phyloP scores from a whole-genome alignment of 345 rosid species.

The Salix suchowensis region DNA sequence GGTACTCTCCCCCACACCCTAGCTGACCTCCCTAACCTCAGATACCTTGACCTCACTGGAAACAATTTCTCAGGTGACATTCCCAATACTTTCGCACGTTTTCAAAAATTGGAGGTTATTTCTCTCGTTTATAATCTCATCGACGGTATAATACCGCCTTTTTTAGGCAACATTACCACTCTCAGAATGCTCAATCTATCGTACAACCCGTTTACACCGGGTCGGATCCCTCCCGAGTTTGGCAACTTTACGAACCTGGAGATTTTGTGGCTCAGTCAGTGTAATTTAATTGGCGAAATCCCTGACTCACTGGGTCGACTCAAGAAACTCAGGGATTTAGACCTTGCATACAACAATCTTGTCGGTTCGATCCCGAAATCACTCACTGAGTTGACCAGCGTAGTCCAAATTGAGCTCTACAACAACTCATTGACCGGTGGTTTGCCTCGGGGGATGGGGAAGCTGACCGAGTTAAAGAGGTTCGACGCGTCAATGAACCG shows the following conservation, averaged over 20 bases:
- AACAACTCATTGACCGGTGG: slow-evolving; percentile 83
- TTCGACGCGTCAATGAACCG: slow-evolving; percentile 88
- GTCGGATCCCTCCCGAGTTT: slow-evolving; percentile 78
- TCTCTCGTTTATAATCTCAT: slow-evolving; percentile 74
- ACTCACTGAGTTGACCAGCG: slow-evolving; percentile 49
- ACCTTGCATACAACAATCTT: slow-evolving; percentile 67
- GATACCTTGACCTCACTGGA: slow-evolving; percentile 61
- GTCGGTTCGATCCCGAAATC: slow-evolving; percentile 68
- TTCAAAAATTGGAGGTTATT: slow-evolving; percentile 70
- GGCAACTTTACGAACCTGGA: slow-evolving; percentile 77
- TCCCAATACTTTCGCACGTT: slow-evolving; percentile 59
- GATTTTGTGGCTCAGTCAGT: slow-evolving; percentile 88
- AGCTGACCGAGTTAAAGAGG: slow-evolving; percentile 54
- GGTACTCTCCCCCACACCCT: slow-evolving; percentile 59
- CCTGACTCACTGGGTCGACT: slow-evolving; percentile 84
- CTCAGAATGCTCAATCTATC: slow-evolving; percentile 76
- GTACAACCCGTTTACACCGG: slow-evolving; percentile 73
- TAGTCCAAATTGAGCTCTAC: slow-evolving; percentile 90
- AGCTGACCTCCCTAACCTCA: slow-evolving; percentile 49
- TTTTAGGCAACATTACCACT: slow-evolving; percentile 58
- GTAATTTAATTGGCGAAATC: slow-evolving; percentile 69
- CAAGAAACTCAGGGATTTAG: slow-evolving; percentile 63
- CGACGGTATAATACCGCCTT: slow-evolving; percentile 62
- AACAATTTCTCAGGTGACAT: slow-evolving; percentile 89
- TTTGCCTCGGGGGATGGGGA: slow-evolving; percentile 59